Evolutionary conservation across 2,329 filamentous ascomycete species (phyloP).

Genomic region (Fusarium guadeloupense): DNA sequence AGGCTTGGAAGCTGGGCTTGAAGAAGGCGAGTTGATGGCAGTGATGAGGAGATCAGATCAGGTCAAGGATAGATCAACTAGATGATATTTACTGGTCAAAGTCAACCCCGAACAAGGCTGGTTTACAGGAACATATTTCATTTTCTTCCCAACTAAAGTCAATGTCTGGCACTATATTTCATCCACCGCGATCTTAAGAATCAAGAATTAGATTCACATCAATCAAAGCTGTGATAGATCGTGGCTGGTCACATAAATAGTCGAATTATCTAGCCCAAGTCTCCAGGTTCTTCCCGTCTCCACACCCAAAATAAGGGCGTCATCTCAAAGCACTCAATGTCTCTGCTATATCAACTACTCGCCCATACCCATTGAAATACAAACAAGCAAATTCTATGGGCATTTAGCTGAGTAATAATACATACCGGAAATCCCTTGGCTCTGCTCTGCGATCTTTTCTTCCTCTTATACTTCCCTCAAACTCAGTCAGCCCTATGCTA

Average conservation of each 20-base stretch:
- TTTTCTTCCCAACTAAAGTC: too few species aligned
- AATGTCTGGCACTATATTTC: too few species aligned
- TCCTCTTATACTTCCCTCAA: background rate
- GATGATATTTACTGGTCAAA: background rate
- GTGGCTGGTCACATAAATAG: background rate
- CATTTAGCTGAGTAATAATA: background rate
- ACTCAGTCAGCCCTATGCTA: constrained; percentile 30
- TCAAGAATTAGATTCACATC: background rate
- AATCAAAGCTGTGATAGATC: background rate
- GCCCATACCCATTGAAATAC: background rate
- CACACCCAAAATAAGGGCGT: constrained; percentile 26
- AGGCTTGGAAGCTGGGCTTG: constrained; percentile 30
- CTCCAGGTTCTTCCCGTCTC: constrained; percentile 20
- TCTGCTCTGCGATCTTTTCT: background rate
- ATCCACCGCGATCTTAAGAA: background rate
- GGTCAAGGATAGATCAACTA: background rate
- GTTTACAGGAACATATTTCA: background rate
- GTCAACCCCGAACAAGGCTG: background rate
- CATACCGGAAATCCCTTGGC: background rate
- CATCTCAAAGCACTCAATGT: constrained; percentile 31
- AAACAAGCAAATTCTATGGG: background rate
- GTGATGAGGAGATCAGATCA: constrained; percentile 7
- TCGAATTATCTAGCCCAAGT: constrained; percentile 8
- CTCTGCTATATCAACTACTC: constrained; percentile 6
- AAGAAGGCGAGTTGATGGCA: constrained; percentile 38